Evolutionary conservation across 441 rosid genomes (phyloP), one percentile per base, ranked within the genome.

Genomic region (Pelargonium myrrhifolium): DNA sequence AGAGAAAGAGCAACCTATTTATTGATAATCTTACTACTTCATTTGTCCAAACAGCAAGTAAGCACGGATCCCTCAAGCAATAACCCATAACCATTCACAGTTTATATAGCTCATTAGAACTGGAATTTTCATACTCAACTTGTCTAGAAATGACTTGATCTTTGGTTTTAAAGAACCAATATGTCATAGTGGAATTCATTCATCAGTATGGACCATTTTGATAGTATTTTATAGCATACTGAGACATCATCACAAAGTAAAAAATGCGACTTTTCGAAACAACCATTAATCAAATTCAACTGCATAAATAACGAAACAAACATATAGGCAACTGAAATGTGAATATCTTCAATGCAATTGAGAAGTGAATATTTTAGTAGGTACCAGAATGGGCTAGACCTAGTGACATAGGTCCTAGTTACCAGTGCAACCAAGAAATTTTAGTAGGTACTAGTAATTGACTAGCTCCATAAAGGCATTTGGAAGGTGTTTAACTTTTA

Each of bases 11-110:
- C 47, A 42, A 42, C 11, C 47, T 6, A 35, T 31, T 11, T 42
- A 42, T 11, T 42, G 47, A 9, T 11, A 42, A 42, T 42, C 14
- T 42, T 42, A 11, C 47, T 18, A 58, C 18, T 67, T 66, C 59
- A 65, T 71, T 68, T 40, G 39, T 40, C 56, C n/a, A 42, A 59
- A 70, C 45, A 71, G 26, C 42, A 40, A 9, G 47, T 42, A 42
- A 42, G 47, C 12, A 42, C 1, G 47, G 47, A 42, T 42, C 12
- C 47, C 47, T 42, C n/a, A 42, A 0, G 10, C 47, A 42, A 42
- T 42, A 42, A 42, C 6, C 45, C 45, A 42, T 9, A 8, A 42
- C 10, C 14, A 14, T 42, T 9, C 47, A 42, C 47, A 42, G n/a
- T 42, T 42, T 11, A 42, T 31, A 6, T 31, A 31, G 47, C 14